These are phyloP conservation scores for Daldinia decipiens DNA, from an alignment of 495 filamentous ascomycete species.

Conservation along the genomic window DNA sequence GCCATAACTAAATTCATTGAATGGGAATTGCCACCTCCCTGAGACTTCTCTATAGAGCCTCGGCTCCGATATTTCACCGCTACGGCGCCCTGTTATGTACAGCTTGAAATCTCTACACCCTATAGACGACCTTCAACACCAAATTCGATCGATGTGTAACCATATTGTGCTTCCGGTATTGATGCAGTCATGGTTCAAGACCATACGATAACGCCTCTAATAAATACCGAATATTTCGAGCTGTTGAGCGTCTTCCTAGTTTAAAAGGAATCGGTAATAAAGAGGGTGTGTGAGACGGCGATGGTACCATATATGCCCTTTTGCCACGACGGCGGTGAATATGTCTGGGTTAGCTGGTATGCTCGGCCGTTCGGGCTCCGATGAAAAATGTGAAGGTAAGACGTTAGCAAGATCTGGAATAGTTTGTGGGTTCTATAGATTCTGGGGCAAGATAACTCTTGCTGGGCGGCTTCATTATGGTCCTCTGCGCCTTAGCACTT, in stretches of 20 bases:
- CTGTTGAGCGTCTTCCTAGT: constrained; percentile 7
- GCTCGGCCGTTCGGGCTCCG: not conserved
- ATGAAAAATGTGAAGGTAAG: not conserved
- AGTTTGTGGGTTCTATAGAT: not conserved
- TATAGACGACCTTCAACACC: constrained; percentile 22
- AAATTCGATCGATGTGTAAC: constrained; percentile 23
- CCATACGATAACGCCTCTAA: not conserved
- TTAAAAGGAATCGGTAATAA: constrained; percentile 7
- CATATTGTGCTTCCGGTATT: constrained; percentile 7
- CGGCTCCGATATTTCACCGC: constrained; percentile 5
- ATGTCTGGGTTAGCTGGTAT: not conserved
- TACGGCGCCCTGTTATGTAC: constrained; percentile 3
- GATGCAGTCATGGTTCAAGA: constrained; percentile 8
- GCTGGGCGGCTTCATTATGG: not conserved
- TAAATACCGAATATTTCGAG: not conserved
- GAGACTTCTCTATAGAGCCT: constrained; percentile 4
- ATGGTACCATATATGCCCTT: not conserved
- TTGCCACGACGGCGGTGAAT: constrained; percentile 38
- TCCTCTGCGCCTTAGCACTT: not conserved
- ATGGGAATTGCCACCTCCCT: constrained; percentile 12
- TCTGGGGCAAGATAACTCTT: not conserved
- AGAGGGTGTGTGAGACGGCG: constrained; percentile 12
- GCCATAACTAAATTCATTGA: constrained; percentile 12
- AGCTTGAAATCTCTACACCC: constrained; percentile 3
- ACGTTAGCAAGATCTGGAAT: not conserved